These are phyloP conservation scores for Chaetomiaceae sp. DNA, from an alignment of 2,329 filamentous ascomycete genomes.

Conservation along the genomic window DNA sequence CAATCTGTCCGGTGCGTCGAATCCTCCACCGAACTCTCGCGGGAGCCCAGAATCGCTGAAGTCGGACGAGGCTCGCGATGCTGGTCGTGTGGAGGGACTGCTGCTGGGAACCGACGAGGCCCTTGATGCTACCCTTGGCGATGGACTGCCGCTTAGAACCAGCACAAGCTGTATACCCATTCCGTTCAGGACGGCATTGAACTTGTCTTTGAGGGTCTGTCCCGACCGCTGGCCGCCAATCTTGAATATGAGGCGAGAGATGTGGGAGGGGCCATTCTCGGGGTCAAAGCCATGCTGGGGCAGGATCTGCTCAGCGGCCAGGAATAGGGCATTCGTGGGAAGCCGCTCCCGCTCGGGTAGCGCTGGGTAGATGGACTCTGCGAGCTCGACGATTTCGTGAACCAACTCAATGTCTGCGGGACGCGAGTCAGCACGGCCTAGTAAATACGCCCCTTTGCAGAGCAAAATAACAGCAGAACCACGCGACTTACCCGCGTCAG, in stretches of 20 bases:
- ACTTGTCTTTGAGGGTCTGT: constrained; percentile 59
- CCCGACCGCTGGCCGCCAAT: constrained; percentile 61
- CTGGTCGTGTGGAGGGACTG: background rate
- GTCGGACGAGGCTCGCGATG: background rate
- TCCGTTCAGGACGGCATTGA: constrained; percentile 58
- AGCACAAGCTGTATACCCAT: constrained; percentile 69
- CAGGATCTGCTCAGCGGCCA: constrained; percentile 73
- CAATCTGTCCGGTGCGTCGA: no score
- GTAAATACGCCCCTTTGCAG: no score
- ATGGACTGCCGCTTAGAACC: constrained; percentile 22
- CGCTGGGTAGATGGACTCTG: constrained; percentile 56
- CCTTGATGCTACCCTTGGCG: constrained; percentile 7
- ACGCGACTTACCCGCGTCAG: constrained; percentile 20
- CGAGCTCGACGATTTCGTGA: constrained; percentile 67
- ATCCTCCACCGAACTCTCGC: background rate
- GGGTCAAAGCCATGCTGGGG: constrained; percentile 61
- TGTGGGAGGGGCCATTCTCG: constrained; percentile 65
- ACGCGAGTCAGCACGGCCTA: constrained; percentile 4
- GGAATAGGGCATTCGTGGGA: constrained; percentile 72
- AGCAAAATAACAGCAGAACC: background rate
- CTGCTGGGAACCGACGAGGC: constrained; percentile 9
- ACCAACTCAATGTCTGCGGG: constrained; percentile 67
- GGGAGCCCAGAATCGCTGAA: background rate
- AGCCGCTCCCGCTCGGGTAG: constrained; percentile 56
- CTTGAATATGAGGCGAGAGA: constrained; percentile 72